Evolutionary conservation across 192 early-diverging fungal species (phyloP), one percentile per base, ranked within the genome.

Genomic region (Gamsiella multidivaricata): DNA sequence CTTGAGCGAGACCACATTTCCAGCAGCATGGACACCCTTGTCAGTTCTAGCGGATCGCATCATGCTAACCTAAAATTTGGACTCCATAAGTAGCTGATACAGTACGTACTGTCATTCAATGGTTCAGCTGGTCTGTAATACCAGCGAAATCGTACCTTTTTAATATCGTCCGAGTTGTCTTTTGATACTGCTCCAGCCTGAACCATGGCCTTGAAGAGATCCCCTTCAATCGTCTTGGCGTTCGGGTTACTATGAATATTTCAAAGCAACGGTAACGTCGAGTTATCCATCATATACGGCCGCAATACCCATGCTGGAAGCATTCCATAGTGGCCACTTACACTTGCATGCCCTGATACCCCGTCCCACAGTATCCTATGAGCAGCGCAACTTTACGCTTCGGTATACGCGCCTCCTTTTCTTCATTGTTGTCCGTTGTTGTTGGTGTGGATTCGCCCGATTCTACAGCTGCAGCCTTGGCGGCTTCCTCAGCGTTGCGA

Each of bases 21-120:
- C 97, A 33, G 94, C 94, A 22, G 98, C 96, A 73, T 98, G 97
- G 5, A 99, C 98, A 29, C 98, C 98, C 80, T 98, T 98, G 72
- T 99, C 98, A 1, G 98, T 99, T 33, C 98, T 88, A 11, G 98
- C 98, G 10, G 95, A 91, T 59, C 98, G 85, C 86, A 90, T 90
- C 65, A 98, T 90, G 53, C 90, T 82, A 57, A 96, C 88, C 92
- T 94, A 54, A 2, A 42, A 26, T 4, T n/a, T 14, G 17, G 29
- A 25, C 14, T 36, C 10, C 34, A 37, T 17, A 8, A 34, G 36
- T 57, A 37, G 36, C 17, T 32, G 22, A 7, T 36, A 56, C 39
- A 9, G 31, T 39, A n/a, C 14, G 26, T 17, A 43, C 18, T n/a
- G n/a, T n/a, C n/a, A n/a, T n/a, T n/a, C n/a, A n/a, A n/a, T n/a